These are phyloP conservation scores for Arachis monticola DNA, from an alignment of 331 rosid species.

Conservation along the genomic window DNA sequence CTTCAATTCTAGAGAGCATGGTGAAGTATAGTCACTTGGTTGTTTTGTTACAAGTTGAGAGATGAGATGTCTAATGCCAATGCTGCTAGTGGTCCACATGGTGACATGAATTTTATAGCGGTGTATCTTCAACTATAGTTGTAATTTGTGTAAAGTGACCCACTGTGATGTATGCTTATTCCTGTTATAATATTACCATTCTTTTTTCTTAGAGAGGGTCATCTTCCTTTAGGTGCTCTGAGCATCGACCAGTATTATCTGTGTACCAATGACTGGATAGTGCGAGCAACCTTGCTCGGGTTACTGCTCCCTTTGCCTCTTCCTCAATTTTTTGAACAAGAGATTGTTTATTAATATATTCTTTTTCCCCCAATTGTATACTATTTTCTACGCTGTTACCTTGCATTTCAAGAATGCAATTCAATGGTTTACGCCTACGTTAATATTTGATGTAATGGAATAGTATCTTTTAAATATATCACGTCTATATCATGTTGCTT, in stretches of 20 bases:
- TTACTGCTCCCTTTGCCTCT: conserved; percentile 39
- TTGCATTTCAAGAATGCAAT: background rate
- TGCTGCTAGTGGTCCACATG: conserved; percentile 38
- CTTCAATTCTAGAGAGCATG: conserved; percentile 22
- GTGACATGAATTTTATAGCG: conserved; percentile 46
- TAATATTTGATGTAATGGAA: background rate
- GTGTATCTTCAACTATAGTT: conserved; percentile 47
- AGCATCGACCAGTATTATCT: conserved; percentile 36
- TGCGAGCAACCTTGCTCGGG: conserved; percentile 56
- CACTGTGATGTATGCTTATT: conserved; percentile 50
- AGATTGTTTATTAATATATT: conserved; percentile 52
- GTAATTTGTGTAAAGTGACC: conserved; percentile 57
- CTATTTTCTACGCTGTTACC: background rate
- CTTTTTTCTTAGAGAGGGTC: conserved; percentile 43
- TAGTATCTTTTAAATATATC: background rate
- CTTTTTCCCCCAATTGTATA: conserved; percentile 23
- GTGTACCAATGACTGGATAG: conserved; percentile 44
- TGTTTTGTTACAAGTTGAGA: conserved; percentile 42
- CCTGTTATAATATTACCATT: conserved; percentile 38
- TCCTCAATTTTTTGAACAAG: conserved; percentile 42
- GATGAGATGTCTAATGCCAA: conserved; percentile 34
- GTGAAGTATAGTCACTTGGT: conserved; percentile 28
- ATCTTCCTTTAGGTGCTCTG: conserved; percentile 44
- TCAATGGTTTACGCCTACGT: conserved; percentile 1
- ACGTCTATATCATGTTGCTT: background rate